Conservation (phyloP, 352 stramenopile genomes). For the Phytophthora europaea region DNA sequence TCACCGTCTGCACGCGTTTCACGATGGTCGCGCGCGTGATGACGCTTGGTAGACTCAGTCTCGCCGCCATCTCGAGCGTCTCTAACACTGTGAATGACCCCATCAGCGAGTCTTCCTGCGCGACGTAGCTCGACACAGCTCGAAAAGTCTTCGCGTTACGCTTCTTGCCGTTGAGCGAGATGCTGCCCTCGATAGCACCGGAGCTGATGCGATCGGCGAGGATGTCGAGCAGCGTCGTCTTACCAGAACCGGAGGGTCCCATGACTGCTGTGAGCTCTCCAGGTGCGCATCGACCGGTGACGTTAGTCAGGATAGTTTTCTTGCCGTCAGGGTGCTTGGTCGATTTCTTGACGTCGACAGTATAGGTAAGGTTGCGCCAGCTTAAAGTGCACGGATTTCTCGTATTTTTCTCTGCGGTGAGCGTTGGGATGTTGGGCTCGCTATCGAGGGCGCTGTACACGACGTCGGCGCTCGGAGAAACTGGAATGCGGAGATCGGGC, state of each 20-base stretch:
- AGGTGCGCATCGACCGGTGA: constrained; percentile 60
- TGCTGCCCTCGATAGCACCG: constrained; percentile 46
- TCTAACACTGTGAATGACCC: constrained; percentile 76
- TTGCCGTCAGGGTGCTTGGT: constrained; percentile 30
- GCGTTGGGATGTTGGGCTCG: background rate
- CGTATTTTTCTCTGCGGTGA: background rate
- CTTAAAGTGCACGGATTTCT: constrained; percentile 33
- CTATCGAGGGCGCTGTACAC: background rate
- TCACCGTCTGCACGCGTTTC: constrained; percentile 63
- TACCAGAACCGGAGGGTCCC: constrained; percentile 64
- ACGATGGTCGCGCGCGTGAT: constrained; percentile 48
- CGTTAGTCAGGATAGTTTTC: constrained; percentile 60
- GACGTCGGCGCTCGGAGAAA: background rate
- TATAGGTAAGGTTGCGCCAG: constrained; percentile 32
- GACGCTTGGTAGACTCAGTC: constrained; percentile 53
- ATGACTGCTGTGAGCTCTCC: constrained; percentile 77
- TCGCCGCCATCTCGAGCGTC: constrained; percentile 70
- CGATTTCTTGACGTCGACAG: constrained; percentile 28
- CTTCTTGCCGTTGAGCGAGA: constrained; percentile 56
- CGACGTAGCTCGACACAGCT: constrained; percentile 66
- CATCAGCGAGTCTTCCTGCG: constrained; percentile 64
- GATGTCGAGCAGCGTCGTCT: constrained; percentile 75
- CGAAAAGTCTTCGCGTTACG: constrained; percentile 52
- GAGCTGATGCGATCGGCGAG: constrained; percentile 54
- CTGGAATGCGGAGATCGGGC: background rate